These are phyloP conservation scores for Candida wancherniae DNA, from an alignment of 805 yeast genomes.

Conservation along the genomic window DNA sequence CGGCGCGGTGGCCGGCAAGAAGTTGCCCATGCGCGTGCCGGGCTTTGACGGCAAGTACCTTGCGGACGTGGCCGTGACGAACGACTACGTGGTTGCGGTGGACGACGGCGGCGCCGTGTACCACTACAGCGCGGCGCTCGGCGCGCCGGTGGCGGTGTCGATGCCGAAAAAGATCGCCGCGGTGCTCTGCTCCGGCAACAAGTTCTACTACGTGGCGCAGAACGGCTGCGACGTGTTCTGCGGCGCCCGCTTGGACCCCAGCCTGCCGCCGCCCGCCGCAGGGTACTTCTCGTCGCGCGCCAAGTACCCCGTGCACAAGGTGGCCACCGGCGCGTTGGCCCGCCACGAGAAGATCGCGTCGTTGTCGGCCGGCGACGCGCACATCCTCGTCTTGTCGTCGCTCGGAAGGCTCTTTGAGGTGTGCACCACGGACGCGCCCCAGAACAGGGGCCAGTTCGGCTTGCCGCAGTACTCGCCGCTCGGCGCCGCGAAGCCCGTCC, in stretches of 20 bases:
- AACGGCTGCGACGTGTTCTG: conserved; percentile 41
- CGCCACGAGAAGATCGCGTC: conserved; percentile 39
- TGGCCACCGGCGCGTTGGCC: conserved; percentile 5
- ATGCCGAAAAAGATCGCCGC: conserved; percentile 26
- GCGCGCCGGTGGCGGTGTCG: conserved; percentile 19
- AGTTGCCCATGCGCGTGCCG: conserved; percentile 54
- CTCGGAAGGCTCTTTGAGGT: conserved; percentile 59
- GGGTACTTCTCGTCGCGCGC: conserved; percentile 8
- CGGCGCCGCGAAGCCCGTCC: conserved; percentile 44
- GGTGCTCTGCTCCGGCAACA: conserved; percentile 48
- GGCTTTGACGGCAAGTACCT: conserved; percentile 60
- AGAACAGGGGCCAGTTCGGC: conserved; percentile 76
- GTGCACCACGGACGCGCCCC: conserved; percentile 40
- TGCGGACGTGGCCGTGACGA: conserved; percentile 51
- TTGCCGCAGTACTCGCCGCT: conserved; percentile 68
- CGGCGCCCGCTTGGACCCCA: conserved; percentile 22
- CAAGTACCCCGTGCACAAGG: conserved; percentile 2
- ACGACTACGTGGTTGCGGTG: conserved; percentile 51
- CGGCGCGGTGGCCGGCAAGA: conserved; percentile 31
- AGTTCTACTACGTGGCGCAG: conserved; percentile 38
- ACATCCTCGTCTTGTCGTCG: conserved; percentile 58
- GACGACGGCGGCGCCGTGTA: conserved; percentile 66
- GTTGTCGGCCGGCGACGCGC: conserved; percentile 59
- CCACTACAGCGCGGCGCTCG: conserved; percentile 52
- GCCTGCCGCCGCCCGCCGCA: not conserved